Percentiles rank a stretch among this genome's conserved stretches.
phyloP scores from a whole-genome alignment of 495 filamentous ascomycete species.

The Penicillium fimorum region DNA sequence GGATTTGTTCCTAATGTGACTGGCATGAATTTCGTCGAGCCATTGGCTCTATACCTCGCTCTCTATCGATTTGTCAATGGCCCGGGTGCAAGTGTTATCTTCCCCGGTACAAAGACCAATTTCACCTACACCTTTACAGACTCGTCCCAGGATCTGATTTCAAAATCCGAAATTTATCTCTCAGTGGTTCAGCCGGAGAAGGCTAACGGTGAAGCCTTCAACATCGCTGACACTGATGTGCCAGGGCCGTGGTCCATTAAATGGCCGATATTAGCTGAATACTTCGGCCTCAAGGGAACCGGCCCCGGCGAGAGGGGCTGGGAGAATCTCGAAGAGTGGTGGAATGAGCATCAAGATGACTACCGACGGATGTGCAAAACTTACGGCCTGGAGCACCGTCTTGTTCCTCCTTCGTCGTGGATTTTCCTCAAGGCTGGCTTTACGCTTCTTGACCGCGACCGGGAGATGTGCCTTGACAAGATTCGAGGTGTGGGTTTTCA shows the following conservation, averaged over 20 bases:
- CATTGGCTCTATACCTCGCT: conserved; percentile 37
- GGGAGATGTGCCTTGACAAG: conserved; percentile 21
- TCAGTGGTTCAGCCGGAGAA: conserved; percentile 38
- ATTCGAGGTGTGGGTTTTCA: conserved; percentile 19
- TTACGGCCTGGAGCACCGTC: conserved; percentile 4
- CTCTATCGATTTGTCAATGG: conserved; percentile 36
- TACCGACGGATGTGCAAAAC: conserved; percentile 16
- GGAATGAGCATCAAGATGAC: conserved; percentile 15
- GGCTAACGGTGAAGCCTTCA: conserved; percentile 52
- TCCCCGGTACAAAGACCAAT: conserved; percentile 34
- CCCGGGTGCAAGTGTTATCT: conserved; percentile 28
- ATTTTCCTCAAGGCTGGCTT: conserved; percentile 14
- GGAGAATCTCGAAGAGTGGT: conserved; percentile 13
- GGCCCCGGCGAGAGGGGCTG: conserved; percentile 6
- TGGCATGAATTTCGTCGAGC: conserved; percentile 4
- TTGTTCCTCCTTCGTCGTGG: conserved; percentile 12
- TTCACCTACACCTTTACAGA: conserved; percentile 27
- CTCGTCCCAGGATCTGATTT: conserved; percentile 43
- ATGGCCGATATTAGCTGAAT: conserved; percentile 22
- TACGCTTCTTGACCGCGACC: conserved; percentile 15
- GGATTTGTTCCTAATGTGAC: conserved; percentile 11
- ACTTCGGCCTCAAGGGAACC: conserved; percentile 38
- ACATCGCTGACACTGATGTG: conserved; percentile 55
- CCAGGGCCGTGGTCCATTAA: conserved; percentile 15
- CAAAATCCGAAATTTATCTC: conserved; percentile 40